Evolutionary conservation across 306 rosid genomes (phyloP), one percentile per base, ranked within the genome.

Genomic region (Cucurbita pepo): DNA sequence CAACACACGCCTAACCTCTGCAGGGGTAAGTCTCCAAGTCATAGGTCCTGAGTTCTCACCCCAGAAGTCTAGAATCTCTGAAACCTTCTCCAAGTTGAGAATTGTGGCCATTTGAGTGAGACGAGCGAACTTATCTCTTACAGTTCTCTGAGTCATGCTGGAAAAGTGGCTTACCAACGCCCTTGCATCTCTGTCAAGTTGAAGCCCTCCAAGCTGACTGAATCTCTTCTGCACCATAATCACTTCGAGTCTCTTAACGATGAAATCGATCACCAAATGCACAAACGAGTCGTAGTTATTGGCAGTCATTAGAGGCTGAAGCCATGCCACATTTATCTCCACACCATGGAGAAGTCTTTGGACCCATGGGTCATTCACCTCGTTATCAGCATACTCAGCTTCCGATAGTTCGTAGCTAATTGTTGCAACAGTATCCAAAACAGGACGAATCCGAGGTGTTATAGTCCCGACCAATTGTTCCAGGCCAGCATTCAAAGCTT

Each of bases 31-130:
- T 74, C 98, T 90, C 97, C 98, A 94, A 16, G 98, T 90, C 97
- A 90, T 90, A 25, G 98, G 98, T 40, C 98, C 97, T 6, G 98
- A 94, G 81, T 89, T 94, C 86, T 94, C 97, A 40, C 98, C 98
- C 98, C 96, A 94, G 87, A 90, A 90, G 86, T 94, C 98, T 16
- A 90, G 85, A 83, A 94, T 94, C 85, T 90, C 97, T 22, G 97
- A 94, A 10, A 87, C 98, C 87, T 94, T 94, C 79, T 89, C 98
- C 75, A 94, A 87, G 82, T 94, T 94, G 41, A 94, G 87, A 76
- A 94, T 87, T 4, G 97, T 94, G 16, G 97, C 96, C 98, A 87
- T 90, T 79, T 94, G 98, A 10, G 95, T 94, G 62, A 94, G 92
- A 38, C 97, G 96, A 53, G 98, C 95, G 74, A 94, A 94, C 86